phyloP scores from a whole-genome alignment of 495 filamentous ascomycete species.

The Friedmanniomyces simplex region DNA sequence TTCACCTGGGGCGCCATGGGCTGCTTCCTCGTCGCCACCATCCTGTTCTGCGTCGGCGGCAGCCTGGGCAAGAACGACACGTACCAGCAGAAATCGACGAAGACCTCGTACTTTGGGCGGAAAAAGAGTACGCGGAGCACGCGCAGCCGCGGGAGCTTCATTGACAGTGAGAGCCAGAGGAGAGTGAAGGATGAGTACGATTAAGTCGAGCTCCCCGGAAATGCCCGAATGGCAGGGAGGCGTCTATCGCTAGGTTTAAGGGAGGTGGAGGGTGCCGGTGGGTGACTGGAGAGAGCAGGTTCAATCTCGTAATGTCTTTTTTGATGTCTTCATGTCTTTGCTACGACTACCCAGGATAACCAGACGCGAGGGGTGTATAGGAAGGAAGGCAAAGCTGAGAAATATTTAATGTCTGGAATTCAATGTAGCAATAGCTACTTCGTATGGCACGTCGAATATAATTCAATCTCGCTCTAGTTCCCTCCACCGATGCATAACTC shows the following conservation, averaged over 20 bases:
- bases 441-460: no score
- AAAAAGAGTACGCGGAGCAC: constrained; percentile 33
- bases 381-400: not conserved
- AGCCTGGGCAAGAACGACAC: constrained; percentile 23
- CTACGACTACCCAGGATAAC: not conserved
- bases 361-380: not conserved
- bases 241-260: no score
- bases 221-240: no score
- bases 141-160: constrained; percentile 37
- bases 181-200: constrained; percentile 57
- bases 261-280: not conserved
- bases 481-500: no score
- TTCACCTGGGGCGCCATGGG: constrained; percentile 78
- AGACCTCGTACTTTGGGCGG: constrained; percentile 28
- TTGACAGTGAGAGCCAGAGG: constrained; percentile 42
- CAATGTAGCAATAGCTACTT: no score
- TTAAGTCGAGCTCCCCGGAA: constrained; percentile 31
- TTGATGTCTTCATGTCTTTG: not conserved
- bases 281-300: not conserved
- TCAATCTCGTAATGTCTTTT: not conserved
- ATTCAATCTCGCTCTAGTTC: no score
- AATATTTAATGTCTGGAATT: no score
- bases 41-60: constrained; percentile 57
- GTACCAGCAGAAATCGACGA: not conserved
- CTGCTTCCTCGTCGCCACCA: constrained; percentile 56